Conservation (phyloP, 495 filamentous ascomycete genomes). For the Cercophora samala region DNA sequence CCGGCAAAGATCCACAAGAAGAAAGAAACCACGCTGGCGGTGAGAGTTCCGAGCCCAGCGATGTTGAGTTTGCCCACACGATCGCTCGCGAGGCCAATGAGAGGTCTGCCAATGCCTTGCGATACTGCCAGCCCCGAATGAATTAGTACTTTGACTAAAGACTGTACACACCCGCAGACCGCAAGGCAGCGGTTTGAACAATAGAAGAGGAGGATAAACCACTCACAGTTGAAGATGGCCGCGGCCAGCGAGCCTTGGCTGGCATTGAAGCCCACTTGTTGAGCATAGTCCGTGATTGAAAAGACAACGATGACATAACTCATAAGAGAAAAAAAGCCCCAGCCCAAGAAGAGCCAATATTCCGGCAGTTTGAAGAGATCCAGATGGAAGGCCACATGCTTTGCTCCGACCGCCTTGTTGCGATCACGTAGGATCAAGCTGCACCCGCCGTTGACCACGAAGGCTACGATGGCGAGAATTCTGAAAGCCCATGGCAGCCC, state of each 20-base stretch:
- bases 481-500: constrained; percentile 65
- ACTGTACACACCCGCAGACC: neutral
- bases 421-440: constrained; percentile 61
- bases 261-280: constrained; percentile 58
- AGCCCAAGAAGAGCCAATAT: constrained; percentile 63
- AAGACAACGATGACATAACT: constrained; percentile 71
- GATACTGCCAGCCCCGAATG: constrained; percentile 30
- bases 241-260: constrained; percentile 67
- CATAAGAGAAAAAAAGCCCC: constrained; percentile 67
- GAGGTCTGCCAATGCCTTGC: constrained; percentile 52
- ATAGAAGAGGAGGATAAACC: neutral
- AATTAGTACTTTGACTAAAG: neutral
- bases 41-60: constrained; percentile 56
- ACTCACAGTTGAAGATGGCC: constrained; percentile 68
- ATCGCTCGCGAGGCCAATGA: constrained; percentile 68
- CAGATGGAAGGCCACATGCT: constrained; percentile 61
- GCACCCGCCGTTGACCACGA: constrained; percentile 56
- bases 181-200: constrained; percentile 14
- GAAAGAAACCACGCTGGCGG: constrained; percentile 58
- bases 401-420: constrained; percentile 62
- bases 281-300: constrained; percentile 67
- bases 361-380: constrained; percentile 57
- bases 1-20: constrained; percentile 67
- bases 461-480: constrained; percentile 60
- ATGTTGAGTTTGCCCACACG: constrained; percentile 64